Conservation (phyloP, 2,329 filamentous ascomycete genomes). For the Talaromyces sp. region DNA sequence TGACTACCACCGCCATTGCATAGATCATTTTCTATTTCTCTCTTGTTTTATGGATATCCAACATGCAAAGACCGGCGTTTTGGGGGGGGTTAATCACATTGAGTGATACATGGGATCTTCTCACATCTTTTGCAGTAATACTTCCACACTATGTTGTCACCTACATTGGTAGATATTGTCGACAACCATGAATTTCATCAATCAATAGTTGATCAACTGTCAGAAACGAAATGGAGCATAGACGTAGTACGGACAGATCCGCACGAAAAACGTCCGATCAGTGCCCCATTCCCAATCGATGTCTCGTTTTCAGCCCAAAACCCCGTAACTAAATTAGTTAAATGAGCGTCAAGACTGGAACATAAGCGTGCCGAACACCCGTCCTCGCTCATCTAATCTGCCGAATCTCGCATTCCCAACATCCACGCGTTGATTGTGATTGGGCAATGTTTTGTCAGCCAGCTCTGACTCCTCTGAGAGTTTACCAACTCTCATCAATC, state of each 20-base stretch:
- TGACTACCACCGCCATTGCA: not conserved
- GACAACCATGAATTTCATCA: not conserved
- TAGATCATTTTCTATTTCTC: not conserved
- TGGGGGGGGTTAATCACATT: not conserved
- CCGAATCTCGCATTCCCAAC: not conserved
- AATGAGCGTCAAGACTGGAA: too few species aligned
- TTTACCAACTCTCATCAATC: too few species aligned
- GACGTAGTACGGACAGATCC: not conserved
- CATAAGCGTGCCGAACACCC: slow-evolving; percentile 3
- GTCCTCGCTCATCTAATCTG: not conserved
- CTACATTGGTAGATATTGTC: not conserved
- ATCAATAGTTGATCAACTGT: too few species aligned
- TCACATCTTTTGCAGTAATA: not conserved
- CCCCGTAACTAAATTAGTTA: not conserved
- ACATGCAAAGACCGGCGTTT: not conserved
- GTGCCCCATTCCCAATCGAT: too few species aligned
- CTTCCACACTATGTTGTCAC: not conserved
- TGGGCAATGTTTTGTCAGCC: too few species aligned
- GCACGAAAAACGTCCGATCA: not conserved
- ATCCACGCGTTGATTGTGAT: not conserved
- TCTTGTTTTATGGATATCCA: not conserved
- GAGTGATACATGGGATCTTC: not conserved
- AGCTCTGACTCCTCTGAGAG: too few species aligned
- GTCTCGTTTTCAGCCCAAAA: not conserved
- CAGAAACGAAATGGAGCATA: not conserved